Evolutionary conservation across 2,329 filamentous ascomycete genomes (phyloP).

Genomic region (Pseudodiploospora longispora): DNA sequence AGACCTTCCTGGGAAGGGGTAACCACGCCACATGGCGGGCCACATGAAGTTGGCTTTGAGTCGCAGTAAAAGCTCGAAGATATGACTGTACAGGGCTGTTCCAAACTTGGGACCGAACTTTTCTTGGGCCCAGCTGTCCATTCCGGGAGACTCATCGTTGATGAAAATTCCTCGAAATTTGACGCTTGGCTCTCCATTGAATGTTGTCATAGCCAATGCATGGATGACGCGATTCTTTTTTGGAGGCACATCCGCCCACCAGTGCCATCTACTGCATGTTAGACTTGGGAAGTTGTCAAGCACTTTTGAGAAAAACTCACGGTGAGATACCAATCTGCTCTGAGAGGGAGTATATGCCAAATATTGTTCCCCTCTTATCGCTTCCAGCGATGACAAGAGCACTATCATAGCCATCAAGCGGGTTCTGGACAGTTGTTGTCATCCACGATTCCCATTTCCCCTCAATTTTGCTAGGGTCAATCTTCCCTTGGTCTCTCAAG

Average conservation of each 20-base stretch:
- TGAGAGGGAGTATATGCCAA: conserved; percentile 50
- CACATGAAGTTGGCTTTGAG: conserved; percentile 57
- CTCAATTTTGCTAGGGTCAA: conserved; percentile 14
- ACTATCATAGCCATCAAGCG: conserved; percentile 30
- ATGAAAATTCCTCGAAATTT: conserved; percentile 56
- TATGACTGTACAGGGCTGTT: conserved; percentile 49
- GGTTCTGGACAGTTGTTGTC: conserved; percentile 38
- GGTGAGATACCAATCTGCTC: conserved; percentile 55
- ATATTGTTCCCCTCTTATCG: conserved; percentile 52
- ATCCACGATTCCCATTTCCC: conserved; percentile 51
- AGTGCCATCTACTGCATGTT: conserved; percentile 38
- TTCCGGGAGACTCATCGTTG: conserved; percentile 40
- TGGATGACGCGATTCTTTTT: conserved; percentile 39
- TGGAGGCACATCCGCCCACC: conserved; percentile 50
- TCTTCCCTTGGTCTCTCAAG: conserved; percentile 11
- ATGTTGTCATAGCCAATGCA: conserved; percentile 27
- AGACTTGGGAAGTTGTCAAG: not conserved
- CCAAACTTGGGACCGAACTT: conserved; percentile 40
- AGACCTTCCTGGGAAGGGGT: conserved; percentile 39
- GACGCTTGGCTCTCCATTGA: conserved; percentile 41
- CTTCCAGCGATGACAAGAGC: conserved; percentile 50
- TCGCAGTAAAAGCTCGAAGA: conserved; percentile 56
- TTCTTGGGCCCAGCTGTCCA: conserved; percentile 50
- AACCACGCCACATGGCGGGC: conserved; percentile 57
- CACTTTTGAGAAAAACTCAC: conserved; percentile 9